These are phyloP conservation scores for Tremellales sp. DNA, from an alignment of 1,284 basidiomycete genomes.

Conservation along the genomic window DNA sequence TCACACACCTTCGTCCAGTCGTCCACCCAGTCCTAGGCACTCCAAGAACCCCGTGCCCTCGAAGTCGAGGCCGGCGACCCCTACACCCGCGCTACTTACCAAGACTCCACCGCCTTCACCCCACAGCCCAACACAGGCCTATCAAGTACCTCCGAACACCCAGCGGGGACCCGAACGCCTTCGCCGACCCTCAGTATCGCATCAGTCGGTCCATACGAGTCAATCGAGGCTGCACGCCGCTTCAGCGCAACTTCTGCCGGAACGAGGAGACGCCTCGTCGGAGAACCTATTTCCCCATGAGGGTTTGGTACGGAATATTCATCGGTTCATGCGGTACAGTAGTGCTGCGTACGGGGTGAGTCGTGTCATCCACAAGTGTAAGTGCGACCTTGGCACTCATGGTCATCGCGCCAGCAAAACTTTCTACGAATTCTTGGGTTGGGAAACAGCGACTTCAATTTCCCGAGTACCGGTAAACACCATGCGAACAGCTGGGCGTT, in stretches of 20 bases:
- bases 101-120: constrained; percentile 17
- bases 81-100: not conserved
- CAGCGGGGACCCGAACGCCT: not conserved
- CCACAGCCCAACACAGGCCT: constrained; percentile 5
- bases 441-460: constrained; percentile 50
- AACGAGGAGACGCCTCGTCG: constrained; percentile 15
- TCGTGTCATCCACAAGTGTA: constrained; percentile 6
- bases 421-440: constrained; percentile 53
- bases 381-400: constrained; percentile 2
- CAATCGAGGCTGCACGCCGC: constrained; percentile 9
- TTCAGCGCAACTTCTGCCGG: constrained; percentile 5
- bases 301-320: constrained; percentile 51
- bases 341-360: constrained; percentile 50
- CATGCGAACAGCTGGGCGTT: constrained; percentile 51
- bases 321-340: constrained; percentile 52
- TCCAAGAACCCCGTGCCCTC: too few species aligned
- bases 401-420: too few species aligned
- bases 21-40: too few species aligned
- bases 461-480: constrained; percentile 50
- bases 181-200: constrained; percentile 6
- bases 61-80: too few species aligned
- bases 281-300: constrained; percentile 47
- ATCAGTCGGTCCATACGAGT: constrained; percentile 19
- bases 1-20: too few species aligned
- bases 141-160: not conserved